Percentiles rank a stretch among this genome's conserved stretches.
Evolutionary conservation across 108 stramenopile species (phyloP).

Genomic region (Seminavis robusta): DNA sequence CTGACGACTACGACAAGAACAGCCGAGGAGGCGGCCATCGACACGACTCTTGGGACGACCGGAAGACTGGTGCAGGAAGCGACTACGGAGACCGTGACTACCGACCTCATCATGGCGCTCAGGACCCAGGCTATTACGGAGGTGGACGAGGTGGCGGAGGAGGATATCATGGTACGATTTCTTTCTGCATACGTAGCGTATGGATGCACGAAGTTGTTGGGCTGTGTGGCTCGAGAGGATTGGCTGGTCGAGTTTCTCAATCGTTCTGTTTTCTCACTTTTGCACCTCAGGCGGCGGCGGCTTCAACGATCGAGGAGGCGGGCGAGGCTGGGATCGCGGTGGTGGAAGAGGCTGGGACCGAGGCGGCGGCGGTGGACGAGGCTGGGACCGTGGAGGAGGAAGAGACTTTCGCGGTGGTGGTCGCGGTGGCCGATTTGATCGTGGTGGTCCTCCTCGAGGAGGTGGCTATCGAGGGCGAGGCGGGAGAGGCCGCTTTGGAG

Average conservation of each 20-base stretch:
- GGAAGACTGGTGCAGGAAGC: too few species aligned
- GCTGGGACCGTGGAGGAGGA: background rate
- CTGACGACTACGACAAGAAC: too few species aligned
- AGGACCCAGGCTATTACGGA: too few species aligned
- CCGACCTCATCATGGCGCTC: too few species aligned
- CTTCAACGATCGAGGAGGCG: background rate
- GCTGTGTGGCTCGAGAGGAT: background rate
- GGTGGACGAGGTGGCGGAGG: slow-evolving; percentile 1
- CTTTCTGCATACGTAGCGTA: background rate
- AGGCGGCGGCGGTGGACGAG: slow-evolving; percentile 8
- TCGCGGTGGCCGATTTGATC: slow-evolving; percentile 6
- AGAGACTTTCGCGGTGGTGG: background rate
- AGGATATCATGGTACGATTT: background rate
- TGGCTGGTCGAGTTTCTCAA: slow-evolving; percentile 1
- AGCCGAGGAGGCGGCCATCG: too few species aligned
- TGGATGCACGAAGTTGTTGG: background rate
- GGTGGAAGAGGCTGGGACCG: slow-evolving; percentile 5
- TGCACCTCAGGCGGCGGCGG: slow-evolving; percentile 1
- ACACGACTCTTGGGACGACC: too few species aligned
- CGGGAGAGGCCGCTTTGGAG: slow-evolving; percentile 6
- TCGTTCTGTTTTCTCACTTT: background rate
- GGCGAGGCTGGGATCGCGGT: slow-evolving; percentile 4
- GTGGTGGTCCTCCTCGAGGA: slow-evolving; percentile 8
- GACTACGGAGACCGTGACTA: too few species aligned
- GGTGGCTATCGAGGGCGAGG: slow-evolving; percentile 20